These are phyloP conservation scores for Apophysomyces elegans DNA, from an alignment of 371 early-diverging fungal genomes.

Conservation along the genomic window DNA sequence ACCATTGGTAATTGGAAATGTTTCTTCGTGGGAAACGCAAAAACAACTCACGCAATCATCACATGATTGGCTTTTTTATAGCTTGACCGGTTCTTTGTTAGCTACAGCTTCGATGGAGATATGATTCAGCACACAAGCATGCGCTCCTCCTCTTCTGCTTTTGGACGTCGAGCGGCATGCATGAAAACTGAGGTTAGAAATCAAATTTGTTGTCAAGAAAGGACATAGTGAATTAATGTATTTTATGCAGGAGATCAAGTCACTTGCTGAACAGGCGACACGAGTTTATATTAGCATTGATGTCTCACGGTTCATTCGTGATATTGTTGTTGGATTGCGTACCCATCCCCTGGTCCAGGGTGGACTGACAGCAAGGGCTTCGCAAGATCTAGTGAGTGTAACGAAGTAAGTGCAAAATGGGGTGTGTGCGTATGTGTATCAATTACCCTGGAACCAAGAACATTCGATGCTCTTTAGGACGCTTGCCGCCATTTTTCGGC, in stretches of 20 bases:
- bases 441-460: not conserved
- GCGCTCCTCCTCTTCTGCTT: slow-evolving; percentile 10
- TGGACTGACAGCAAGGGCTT: slow-evolving; percentile 64
- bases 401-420: slow-evolving; percentile 49
- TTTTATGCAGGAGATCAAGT: slow-evolving; percentile 52
- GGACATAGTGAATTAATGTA: not conserved
- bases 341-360: slow-evolving; percentile 64
- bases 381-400: slow-evolving; percentile 58
- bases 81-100: slow-evolving; percentile 61
- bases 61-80: slow-evolving; percentile 19
- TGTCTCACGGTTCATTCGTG: slow-evolving; percentile 62
- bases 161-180: slow-evolving; percentile 35
- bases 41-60: not conserved
- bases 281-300: slow-evolving; percentile 62
- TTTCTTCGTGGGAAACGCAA: not conserved
- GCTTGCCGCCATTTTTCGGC: slow-evolving; percentile 58
- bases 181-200: not conserved
- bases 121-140: slow-evolving; percentile 31
- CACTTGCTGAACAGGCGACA: slow-evolving; percentile 48
- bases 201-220: not conserved
- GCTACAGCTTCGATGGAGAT: slow-evolving; percentile 53
- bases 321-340: slow-evolving; percentile 65
- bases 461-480: slow-evolving; percentile 28
- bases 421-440: not conserved
- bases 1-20: slow-evolving; percentile 31